phyloP scores from a whole-genome alignment of 1,284 basidiomycete genomes.

The Ceratobasidium sp. region DNA sequence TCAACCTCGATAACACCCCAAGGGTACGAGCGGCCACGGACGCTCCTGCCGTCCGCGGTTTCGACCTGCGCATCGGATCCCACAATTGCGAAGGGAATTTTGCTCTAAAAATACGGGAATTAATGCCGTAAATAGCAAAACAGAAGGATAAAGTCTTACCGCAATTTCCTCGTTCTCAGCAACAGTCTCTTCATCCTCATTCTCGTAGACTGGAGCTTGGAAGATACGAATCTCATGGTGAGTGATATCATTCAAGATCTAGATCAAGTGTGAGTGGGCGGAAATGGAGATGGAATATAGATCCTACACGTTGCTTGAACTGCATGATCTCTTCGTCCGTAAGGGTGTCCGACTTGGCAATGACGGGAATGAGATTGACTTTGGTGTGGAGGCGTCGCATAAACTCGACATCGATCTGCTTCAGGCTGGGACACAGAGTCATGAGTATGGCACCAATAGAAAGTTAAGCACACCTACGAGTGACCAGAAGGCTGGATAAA shows the following conservation, averaged over 20 bases:
- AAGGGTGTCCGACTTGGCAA: conserved; percentile 95
- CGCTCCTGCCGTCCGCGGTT: conserved; percentile 86
- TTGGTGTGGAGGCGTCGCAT: conserved; percentile 95
- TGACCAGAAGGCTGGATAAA: conserved; percentile 98
- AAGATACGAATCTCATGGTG: conserved; percentile 96
- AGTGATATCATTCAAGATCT: conserved; percentile 92
- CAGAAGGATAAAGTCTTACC: conserved; percentile 50
- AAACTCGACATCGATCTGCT: conserved; percentile 97
- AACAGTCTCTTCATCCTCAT: conserved; percentile 96
- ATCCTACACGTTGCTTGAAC: conserved; percentile 88
- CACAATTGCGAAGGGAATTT: conserved; percentile 97
- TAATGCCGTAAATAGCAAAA: neutral
- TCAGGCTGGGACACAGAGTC: conserved; percentile 67
- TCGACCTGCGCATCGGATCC: conserved; percentile 86
- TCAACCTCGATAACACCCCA: conserved; percentile 99
- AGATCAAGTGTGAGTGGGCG: conserved; percentile 14
- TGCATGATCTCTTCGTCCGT: conserved; percentile 92
- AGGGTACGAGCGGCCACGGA: conserved; percentile 92
- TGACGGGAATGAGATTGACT: conserved; percentile 97
- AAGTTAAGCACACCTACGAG: conserved; percentile 70
- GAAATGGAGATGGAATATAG: neutral
- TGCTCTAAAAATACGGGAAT: conserved; percentile 62
- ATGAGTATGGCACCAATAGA: neutral
- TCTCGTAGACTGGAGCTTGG: conserved; percentile 94
- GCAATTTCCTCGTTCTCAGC: conserved; percentile 96